phyloP scores from a whole-genome alignment of 2,329 filamentous ascomycete genomes.

The Trichothecium sympodiale region DNA sequence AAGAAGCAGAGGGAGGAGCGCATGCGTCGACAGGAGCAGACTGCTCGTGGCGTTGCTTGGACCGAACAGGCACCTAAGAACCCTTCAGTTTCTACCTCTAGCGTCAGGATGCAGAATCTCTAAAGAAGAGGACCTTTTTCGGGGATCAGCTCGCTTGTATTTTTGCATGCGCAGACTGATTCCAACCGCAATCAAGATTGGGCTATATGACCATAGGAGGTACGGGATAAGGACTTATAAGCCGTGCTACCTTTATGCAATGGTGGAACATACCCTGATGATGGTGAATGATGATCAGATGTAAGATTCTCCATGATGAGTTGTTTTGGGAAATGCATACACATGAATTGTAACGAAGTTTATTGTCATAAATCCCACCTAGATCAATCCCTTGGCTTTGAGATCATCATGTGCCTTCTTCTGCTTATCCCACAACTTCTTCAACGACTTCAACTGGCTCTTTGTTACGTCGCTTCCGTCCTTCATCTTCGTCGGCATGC shows the following conservation, averaged over 20 bases:
- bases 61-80: slow-evolving; percentile 7
- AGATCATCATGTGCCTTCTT: slow-evolving; percentile 68
- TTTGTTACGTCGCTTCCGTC: slow-evolving; percentile 75
- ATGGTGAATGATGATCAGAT: no score
- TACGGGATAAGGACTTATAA: no score
- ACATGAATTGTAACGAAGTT: background rate
- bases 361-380: slow-evolving; percentile 8
- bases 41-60: slow-evolving; percentile 14
- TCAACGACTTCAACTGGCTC: slow-evolving; percentile 67
- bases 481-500: slow-evolving; percentile 65
- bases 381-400: slow-evolving; percentile 20
- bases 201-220: no score
- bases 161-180: no score
- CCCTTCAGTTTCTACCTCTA: slow-evolving; percentile 10
- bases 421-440: slow-evolving; percentile 83
- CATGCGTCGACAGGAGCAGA: slow-evolving; percentile 12
- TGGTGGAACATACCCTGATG: no score
- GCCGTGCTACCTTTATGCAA: no score
- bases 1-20: slow-evolving; percentile 15
- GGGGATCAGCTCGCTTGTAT: no score
- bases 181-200: no score
- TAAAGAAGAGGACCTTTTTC: background rate
- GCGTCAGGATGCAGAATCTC: slow-evolving; percentile 11
- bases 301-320: background rate
- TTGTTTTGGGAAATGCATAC: background rate